phyloP scores from a whole-genome alignment of 2,329 filamentous ascomycete genomes.

The Pyrenochaeta sp. region DNA sequence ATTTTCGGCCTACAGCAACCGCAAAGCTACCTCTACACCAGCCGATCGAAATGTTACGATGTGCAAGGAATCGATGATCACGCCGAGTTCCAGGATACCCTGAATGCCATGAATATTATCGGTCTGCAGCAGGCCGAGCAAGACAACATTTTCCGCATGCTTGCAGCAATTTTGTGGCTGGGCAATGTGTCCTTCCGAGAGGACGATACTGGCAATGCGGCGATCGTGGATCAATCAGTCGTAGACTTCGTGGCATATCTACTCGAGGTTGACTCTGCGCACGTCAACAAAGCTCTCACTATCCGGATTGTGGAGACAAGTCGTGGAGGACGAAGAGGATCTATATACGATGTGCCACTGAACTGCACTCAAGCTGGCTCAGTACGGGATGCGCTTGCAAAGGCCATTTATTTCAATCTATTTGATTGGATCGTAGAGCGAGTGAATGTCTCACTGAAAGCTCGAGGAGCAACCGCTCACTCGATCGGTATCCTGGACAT shows the following conservation, averaged over 20 bases:
- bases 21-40: conserved; percentile 92
- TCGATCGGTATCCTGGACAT: conserved; percentile 98
- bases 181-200: conserved; percentile 93
- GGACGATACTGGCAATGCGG: conserved; percentile 87
- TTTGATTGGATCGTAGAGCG: conserved; percentile 98
- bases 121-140: conserved; percentile 87
- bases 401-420: conserved; percentile 95
- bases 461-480: conserved; percentile 76
- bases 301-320: conserved; percentile 82
- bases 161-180: conserved; percentile 90
- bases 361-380: conserved; percentile 86
- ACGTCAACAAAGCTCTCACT: conserved; percentile 86
- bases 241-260: conserved; percentile 95
- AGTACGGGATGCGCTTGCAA: conserved; percentile 89
- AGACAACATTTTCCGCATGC: conserved; percentile 95
- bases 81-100: conserved; percentile 85
- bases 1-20: conserved; percentile 91
- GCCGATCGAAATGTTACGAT: conserved; percentile 90
- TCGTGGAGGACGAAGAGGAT: conserved; percentile 70
- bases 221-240: conserved; percentile 86
- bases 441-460: conserved; percentile 86
- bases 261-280: conserved; percentile 81
- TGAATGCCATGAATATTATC: conserved; percentile 95
- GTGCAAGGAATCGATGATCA: conserved; percentile 93
- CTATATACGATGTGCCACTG: conserved; percentile 76